Evolutionary conservation across 2,329 filamentous ascomycete species (phyloP).

Genomic region (Myotisia sp.): DNA sequence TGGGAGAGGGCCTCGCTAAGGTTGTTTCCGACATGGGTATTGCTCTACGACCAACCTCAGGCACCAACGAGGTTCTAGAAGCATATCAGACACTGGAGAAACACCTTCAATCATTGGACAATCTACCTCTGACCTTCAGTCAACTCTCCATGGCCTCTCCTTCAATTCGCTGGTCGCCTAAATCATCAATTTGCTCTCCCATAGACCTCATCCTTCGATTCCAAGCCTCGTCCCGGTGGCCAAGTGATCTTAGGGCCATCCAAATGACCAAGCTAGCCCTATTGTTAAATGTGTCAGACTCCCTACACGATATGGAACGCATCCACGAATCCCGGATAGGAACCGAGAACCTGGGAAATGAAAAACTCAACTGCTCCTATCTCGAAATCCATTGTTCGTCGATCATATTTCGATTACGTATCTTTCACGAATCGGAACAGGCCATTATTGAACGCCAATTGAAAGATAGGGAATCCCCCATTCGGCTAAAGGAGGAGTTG

Average conservation of each 20-base stretch:
- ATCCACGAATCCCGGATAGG: slow-evolving; percentile 57
- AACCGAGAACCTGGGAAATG: slow-evolving; percentile 58
- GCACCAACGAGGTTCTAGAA: slow-evolving; percentile 45
- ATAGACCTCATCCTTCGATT: slow-evolving; percentile 79
- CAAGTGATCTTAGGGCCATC: slow-evolving; percentile 77
- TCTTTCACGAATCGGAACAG: slow-evolving; percentile 79
- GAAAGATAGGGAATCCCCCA: slow-evolving; percentile 56
- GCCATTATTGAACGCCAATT: slow-evolving; percentile 63
- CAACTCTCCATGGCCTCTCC: slow-evolving; percentile 62
- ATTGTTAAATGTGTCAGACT: slow-evolving; percentile 54
- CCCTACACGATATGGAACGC: slow-evolving; percentile 50
- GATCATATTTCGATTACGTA: slow-evolving; percentile 66
- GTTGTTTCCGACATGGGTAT: slow-evolving; percentile 20
- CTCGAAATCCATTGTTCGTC: slow-evolving; percentile 68
- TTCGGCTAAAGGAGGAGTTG: slow-evolving; percentile 52
- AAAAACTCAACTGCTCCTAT: slow-evolving; percentile 62
- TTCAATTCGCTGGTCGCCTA: slow-evolving; percentile 56
- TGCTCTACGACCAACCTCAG: slow-evolving; percentile 38
- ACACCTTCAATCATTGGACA: slow-evolving; percentile 62
- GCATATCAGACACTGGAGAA: slow-evolving; percentile 61
- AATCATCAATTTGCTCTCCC: slow-evolving; percentile 31
- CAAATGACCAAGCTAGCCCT: slow-evolving; percentile 92
- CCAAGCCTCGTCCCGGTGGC: slow-evolving; percentile 86
- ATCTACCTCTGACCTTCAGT: slow-evolving; percentile 73
- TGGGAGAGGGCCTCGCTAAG: slow-evolving; percentile 38